phyloP scores from a whole-genome alignment of 192 early-diverging fungal genomes.

The Podila horticola region DNA sequence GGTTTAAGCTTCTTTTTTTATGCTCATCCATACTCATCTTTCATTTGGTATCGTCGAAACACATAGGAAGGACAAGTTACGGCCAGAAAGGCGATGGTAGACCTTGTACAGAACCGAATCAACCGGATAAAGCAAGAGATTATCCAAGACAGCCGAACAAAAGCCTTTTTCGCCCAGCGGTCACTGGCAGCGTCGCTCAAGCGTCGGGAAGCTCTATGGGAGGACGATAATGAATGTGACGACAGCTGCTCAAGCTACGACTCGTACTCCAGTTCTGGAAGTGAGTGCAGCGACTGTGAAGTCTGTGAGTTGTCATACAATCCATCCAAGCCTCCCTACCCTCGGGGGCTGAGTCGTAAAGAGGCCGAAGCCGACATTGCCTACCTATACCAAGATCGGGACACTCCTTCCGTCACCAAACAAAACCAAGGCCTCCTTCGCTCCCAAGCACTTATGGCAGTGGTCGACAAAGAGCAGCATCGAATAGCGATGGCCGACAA shows the following conservation, averaged over 20 bases:
- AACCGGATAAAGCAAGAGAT: slow-evolving; percentile 29
- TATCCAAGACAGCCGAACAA: slow-evolving; percentile 13
- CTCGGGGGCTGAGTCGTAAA: slow-evolving; percentile 17
- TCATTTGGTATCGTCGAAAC: background rate
- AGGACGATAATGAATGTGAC: slow-evolving; percentile 20
- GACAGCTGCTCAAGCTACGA: slow-evolving; percentile 49
- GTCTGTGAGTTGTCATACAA: slow-evolving; percentile 13
- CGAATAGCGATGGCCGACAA: background rate
- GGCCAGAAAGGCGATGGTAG: slow-evolving; percentile 19
- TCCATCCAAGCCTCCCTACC: background rate
- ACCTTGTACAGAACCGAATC: slow-evolving; percentile 41
- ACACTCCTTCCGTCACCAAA: background rate
- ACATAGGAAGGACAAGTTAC: slow-evolving; percentile 17
- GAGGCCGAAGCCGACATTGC: slow-evolving; percentile 30
- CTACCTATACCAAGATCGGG: slow-evolving; percentile 15
- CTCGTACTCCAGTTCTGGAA: slow-evolving; percentile 42
- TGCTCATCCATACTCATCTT: background rate
- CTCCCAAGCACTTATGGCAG: background rate
- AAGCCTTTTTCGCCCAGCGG: background rate
- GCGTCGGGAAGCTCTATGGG: no score
- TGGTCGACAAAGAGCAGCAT: background rate
- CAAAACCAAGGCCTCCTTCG: background rate
- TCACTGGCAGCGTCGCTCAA: background rate
- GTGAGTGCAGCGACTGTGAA: slow-evolving; percentile 49
- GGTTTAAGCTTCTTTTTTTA: background rate